Percentiles rank a stretch among this genome's conserved stretches.
Evolutionary conservation across 2,329 filamentous ascomycete genomes (phyloP).

Genomic region (Tolypocladium ophioglossoides): DNA sequence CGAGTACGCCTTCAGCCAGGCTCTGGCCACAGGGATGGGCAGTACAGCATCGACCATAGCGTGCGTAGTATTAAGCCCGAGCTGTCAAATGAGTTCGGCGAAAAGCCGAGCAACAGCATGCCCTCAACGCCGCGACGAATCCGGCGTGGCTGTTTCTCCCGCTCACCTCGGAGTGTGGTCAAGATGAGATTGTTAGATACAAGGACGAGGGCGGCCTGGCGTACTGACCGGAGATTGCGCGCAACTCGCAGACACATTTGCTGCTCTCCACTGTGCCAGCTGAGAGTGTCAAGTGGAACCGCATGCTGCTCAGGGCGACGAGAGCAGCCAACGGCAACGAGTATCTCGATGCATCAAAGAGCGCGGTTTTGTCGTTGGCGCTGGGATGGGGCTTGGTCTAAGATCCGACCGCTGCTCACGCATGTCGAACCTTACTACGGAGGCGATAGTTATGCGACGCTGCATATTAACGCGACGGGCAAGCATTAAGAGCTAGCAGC

Average conservation of each 20-base stretch:
- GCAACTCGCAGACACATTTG: slow-evolving; percentile 22
- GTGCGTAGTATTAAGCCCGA: too few species aligned
- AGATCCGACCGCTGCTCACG: slow-evolving; percentile 23
- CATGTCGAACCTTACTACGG: slow-evolving; percentile 25
- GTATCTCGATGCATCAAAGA: slow-evolving; percentile 10
- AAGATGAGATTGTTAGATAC: slow-evolving; percentile 13
- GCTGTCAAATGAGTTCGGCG: too few species aligned
- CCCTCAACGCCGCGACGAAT: too few species aligned
- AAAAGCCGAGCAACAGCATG: too few species aligned
- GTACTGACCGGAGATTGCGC: slow-evolving; percentile 26
- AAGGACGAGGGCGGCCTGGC: slow-evolving; percentile 9
- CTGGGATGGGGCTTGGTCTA: slow-evolving; percentile 12
- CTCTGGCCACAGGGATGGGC: too few species aligned
- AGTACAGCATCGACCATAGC: too few species aligned
- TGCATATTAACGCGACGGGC: slow-evolving; percentile 22
- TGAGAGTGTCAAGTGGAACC: slow-evolving; percentile 17
- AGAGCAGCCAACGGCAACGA: slow-evolving; percentile 1
- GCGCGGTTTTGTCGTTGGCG: slow-evolving; percentile 8
- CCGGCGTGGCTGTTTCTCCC: too few species aligned
- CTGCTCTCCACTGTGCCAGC: slow-evolving; percentile 18
- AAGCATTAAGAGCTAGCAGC: slow-evolving; percentile 25
- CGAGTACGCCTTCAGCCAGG: too few species aligned
- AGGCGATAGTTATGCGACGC: slow-evolving; percentile 25
- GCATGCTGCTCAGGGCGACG: slow-evolving; percentile 18
- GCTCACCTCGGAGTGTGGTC: too few species aligned